Conservation (phyloP, 2,329 filamentous ascomycete species). For the Stagonosporopsis rhizophila region DNA sequence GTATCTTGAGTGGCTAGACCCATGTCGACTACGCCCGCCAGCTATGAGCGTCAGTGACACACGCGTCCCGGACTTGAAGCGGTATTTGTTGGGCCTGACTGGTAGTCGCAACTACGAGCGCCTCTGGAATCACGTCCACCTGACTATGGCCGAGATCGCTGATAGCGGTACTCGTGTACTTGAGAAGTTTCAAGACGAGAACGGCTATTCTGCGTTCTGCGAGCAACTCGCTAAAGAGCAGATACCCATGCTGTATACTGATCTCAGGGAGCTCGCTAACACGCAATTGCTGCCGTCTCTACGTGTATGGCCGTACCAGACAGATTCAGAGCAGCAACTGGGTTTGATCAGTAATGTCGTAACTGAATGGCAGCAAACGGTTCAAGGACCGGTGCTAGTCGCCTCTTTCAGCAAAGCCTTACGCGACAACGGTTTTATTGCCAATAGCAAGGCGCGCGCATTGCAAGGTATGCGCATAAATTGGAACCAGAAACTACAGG, state of each 20-base stretch:
- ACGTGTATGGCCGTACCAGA: conserved; percentile 6
- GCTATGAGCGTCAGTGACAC: conserved; percentile 13
- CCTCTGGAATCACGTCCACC: conserved; percentile 15
- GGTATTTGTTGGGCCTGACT: conserved; percentile 12
- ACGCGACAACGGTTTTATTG: conserved; percentile 10
- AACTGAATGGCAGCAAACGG: conserved; percentile 6
- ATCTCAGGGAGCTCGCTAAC: conserved; percentile 7
- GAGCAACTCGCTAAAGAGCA: conserved; percentile 7
- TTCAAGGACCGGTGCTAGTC: conserved; percentile 7
- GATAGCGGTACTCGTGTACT: conserved; percentile 10
- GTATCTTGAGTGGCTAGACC: conserved; percentile 11
- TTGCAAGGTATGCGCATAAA: conserved; percentile 6
- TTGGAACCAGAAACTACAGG: conserved; percentile 14
- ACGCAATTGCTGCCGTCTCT: conserved; percentile 9
- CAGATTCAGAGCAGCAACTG: conserved; percentile 9
- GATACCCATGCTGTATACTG: conserved; percentile 1
- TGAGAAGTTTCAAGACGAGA: conserved; percentile 9
- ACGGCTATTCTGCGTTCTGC: conserved; percentile 12
- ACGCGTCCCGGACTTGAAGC: conserved; percentile 10
- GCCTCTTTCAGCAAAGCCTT: conserved; percentile 14
- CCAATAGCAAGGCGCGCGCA: conserved; percentile 11
- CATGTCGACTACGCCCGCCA: conserved; percentile 9
- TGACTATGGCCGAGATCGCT: conserved; percentile 13
- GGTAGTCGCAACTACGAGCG: conserved; percentile 11
- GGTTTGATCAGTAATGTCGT: background rate